phyloP scores from a whole-genome alignment of 1,139 yeast genomes.

The Saccharomycopsis hybrid region DNA sequence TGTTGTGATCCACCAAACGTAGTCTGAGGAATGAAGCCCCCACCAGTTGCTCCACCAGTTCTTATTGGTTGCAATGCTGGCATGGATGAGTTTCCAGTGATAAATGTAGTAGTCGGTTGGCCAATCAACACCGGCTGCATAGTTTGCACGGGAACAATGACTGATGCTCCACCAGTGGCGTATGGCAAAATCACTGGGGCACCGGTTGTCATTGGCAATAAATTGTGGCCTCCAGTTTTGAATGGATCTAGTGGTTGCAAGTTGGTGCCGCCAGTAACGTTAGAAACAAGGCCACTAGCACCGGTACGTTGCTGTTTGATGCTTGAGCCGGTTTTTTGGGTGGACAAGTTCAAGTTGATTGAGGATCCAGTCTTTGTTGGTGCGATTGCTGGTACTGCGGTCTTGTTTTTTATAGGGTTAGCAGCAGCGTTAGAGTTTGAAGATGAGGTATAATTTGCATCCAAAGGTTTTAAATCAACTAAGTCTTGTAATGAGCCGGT shows the following conservation, averaged over 20 bases:
- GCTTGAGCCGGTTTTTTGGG: slow-evolving; percentile 41
- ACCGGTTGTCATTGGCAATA: slow-evolving; percentile 31
- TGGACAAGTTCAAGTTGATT: slow-evolving; percentile 25
- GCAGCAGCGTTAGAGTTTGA: slow-evolving; percentile 23
- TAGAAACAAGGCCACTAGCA: too few relatives aligned
- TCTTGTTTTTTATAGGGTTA: slow-evolving; percentile 25
- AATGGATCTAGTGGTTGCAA: slow-evolving; percentile 38
- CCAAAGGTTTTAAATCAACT: slow-evolving; percentile 67
- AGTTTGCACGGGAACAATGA: slow-evolving; percentile 21
- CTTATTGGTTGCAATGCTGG: slow-evolving; percentile 22
- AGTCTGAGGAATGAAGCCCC: slow-evolving; percentile 40
- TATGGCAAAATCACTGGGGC: slow-evolving; percentile 30
- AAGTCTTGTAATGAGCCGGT: slow-evolving; percentile 86
- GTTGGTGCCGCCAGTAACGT: slow-evolving; percentile 24
- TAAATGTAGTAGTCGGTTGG: slow-evolving; percentile 24
- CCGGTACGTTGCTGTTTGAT: slow-evolving; percentile 26
- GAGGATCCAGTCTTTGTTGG: slow-evolving; percentile 45
- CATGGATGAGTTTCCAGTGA: slow-evolving; percentile 27
- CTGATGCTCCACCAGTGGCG: slow-evolving; percentile 39
- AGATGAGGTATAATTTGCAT: slow-evolving; percentile 30
- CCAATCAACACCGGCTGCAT: slow-evolving; percentile 22
- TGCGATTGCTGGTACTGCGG: slow-evolving; percentile 41
- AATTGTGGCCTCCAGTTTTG: slow-evolving; percentile 43
- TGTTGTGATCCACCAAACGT: slow-evolving; percentile 30
- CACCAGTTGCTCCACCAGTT: slow-evolving; percentile 25